Evolutionary conservation across 2,329 filamentous ascomycete genomes (phyloP).

Genomic region (Diaporthe sp.): DNA sequence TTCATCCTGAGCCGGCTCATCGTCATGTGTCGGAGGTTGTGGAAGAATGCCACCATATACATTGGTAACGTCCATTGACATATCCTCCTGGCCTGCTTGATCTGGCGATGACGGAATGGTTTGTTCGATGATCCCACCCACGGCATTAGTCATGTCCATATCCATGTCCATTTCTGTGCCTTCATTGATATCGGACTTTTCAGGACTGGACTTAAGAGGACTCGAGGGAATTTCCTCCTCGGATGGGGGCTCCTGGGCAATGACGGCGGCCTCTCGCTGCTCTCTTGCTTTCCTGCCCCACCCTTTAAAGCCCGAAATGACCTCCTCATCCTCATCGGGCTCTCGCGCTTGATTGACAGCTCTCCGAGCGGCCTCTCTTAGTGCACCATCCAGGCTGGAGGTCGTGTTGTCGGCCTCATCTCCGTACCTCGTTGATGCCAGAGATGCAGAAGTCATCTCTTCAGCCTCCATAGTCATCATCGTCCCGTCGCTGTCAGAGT

Average conservation of each 20-base stretch:
- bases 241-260: constrained; percentile 29
- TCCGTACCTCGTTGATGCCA: constrained; percentile 71
- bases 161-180: constrained; percentile 65
- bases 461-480: constrained; percentile 88
- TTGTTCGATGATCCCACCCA: constrained; percentile 58
- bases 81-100: constrained; percentile 71
- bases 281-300: constrained; percentile 75
- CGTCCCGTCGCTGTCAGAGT: constrained; percentile 78
- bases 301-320: constrained; percentile 81
- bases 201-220: constrained; percentile 38
- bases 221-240: constrained; percentile 34
- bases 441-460: constrained; percentile 79
- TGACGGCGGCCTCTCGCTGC: constrained; percentile 59
- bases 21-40: constrained; percentile 50
- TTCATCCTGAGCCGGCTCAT: constrained; percentile 61
- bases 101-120: constrained; percentile 48
- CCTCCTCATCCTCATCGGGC: constrained; percentile 71
- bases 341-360: constrained; percentile 80
- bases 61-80: constrained; percentile 95
- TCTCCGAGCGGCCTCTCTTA: constrained; percentile 80
- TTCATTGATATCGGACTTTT: constrained; percentile 51
- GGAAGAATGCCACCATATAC: constrained; percentile 84
- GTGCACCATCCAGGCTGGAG: constrained; percentile 80
- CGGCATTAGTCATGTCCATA: constrained; percentile 71
- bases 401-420: constrained; percentile 74